Percentiles rank a stretch among this genome's conserved stretches.
These are phyloP conservation scores for Fraxinus excelsior DNA, from an alignment of 257 asterid species.

Conservation along the genomic window DNA sequence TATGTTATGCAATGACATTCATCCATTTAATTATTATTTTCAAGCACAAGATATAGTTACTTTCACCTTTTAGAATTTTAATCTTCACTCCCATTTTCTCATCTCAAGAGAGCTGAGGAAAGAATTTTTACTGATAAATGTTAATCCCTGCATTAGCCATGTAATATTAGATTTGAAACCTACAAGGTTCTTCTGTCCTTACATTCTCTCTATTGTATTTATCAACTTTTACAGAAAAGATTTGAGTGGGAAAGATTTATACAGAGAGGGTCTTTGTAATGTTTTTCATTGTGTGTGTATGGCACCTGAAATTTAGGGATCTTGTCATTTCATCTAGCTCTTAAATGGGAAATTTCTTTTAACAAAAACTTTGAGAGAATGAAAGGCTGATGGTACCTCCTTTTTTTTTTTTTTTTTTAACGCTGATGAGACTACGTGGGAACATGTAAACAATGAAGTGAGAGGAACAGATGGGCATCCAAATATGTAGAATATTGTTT, in stretches of 20 bases:
- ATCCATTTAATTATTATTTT: background rate
- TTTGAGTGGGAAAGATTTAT: background rate
- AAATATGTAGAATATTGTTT: background rate
- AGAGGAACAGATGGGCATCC: background rate
- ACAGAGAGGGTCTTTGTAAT: background rate
- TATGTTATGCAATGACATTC: background rate
- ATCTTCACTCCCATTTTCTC: background rate
- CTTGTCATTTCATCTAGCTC: background rate
- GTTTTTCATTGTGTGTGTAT: background rate
- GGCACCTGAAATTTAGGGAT: background rate
- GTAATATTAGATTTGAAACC: background rate
- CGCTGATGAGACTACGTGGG: background rate
- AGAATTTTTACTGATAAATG: too few species aligned
- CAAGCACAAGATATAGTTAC: background rate
- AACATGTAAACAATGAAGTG: background rate
- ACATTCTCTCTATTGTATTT: background rate
- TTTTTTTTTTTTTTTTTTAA: too few species aligned
- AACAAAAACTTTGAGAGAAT: background rate
- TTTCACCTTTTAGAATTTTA: background rate
- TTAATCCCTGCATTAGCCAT: background rate
- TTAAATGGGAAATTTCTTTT: background rate
- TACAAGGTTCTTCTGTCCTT: background rate
- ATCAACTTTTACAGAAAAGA: too few species aligned
- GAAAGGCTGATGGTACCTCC: too few species aligned
- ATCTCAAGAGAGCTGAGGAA: background rate